phyloP scores from a whole-genome alignment of 768 basidiomycete species.

The Sarcomyxa edulis region DNA sequence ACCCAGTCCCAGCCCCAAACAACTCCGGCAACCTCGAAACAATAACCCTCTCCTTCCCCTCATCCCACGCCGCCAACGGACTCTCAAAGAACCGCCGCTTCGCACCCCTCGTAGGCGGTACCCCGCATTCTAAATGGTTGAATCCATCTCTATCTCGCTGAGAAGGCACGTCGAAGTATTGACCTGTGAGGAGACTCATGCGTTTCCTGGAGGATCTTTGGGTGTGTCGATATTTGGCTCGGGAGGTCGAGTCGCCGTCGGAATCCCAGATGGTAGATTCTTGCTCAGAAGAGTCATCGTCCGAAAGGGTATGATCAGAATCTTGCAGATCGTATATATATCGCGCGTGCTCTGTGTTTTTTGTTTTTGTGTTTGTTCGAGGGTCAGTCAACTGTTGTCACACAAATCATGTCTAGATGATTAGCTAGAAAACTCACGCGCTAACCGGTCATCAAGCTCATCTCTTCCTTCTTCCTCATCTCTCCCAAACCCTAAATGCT shows the following conservation, averaged over 20 bases:
- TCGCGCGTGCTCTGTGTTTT: slow-evolving; percentile 60
- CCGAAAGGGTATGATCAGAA: slow-evolving; percentile 38
- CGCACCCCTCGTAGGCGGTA: slow-evolving; percentile 20
- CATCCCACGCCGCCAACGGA: slow-evolving; percentile 27
- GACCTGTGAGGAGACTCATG: slow-evolving; percentile 66
- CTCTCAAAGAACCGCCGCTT: slow-evolving; percentile 60
- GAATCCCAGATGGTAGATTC: slow-evolving; percentile 32
- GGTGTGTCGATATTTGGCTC: slow-evolving; percentile 18
- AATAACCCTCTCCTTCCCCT: slow-evolving; percentile 18
- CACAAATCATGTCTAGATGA: background rate
- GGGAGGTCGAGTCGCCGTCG: slow-evolving; percentile 36
- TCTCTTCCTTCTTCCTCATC: slow-evolving; percentile 49
- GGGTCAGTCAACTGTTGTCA: background rate
- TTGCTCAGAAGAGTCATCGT: slow-evolving; percentile 39
- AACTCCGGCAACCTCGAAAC: slow-evolving; percentile 30
- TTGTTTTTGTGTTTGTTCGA: too few species aligned
- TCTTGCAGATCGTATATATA: slow-evolving; percentile 60
- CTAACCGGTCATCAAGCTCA: slow-evolving; percentile 63
- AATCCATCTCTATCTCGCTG: slow-evolving; percentile 37
- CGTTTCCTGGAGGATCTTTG: slow-evolving; percentile 33
- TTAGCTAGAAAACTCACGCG: slow-evolving; percentile 44
- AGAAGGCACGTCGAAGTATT: slow-evolving; percentile 45
- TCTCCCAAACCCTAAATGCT: slow-evolving; percentile 53
- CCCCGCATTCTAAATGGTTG: slow-evolving; percentile 35
- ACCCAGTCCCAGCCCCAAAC: slow-evolving; percentile 85